These are phyloP conservation scores for Talaromyces amestolkiae DNA, from an alignment of 2,329 filamentous ascomycete species.

Conservation along the genomic window DNA sequence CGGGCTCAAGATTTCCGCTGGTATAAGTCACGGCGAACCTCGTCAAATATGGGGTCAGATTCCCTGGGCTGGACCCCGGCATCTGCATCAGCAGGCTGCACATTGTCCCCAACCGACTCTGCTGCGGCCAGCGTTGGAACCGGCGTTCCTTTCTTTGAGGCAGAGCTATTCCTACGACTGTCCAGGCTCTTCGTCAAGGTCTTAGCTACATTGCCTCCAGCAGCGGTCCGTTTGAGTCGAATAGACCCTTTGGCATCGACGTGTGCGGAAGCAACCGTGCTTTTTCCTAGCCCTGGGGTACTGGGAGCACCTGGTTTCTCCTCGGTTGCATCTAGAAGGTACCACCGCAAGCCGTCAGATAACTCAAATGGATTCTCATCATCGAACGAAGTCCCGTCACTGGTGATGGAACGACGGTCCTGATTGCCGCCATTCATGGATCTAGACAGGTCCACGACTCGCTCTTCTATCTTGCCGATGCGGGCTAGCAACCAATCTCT, in stretches of 20 bases:
- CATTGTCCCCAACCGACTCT: slow-evolving; percentile 37
- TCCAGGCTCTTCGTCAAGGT: slow-evolving; percentile 85
- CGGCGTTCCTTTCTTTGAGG: slow-evolving; percentile 67
- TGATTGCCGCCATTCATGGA: slow-evolving; percentile 59
- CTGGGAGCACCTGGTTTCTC: slow-evolving; percentile 88
- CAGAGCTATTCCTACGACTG: slow-evolving; percentile 83
- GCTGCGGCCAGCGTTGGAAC: slow-evolving; percentile 31
- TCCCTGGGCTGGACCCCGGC: slow-evolving; percentile 36
- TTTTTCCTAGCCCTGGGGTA: slow-evolving; percentile 89
- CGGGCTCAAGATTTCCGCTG: slow-evolving; percentile 39
- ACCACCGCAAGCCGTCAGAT: slow-evolving; percentile 93
- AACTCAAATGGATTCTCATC: slow-evolving; percentile 97
- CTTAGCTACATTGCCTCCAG: slow-evolving; percentile 71
- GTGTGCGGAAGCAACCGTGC: slow-evolving; percentile 81
- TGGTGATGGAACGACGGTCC: slow-evolving; percentile 51
- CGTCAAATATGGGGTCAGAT: slow-evolving; percentile 43
- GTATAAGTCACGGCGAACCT: slow-evolving; percentile 50
- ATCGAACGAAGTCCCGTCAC: slow-evolving; percentile 61
- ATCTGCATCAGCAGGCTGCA: slow-evolving; percentile 37
- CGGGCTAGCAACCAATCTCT: slow-evolving; percentile 96
- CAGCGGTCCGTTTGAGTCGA: slow-evolving; percentile 51
- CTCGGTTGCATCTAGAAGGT: slow-evolving; percentile 87
- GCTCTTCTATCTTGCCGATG: slow-evolving; percentile 86
- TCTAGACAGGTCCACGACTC: slow-evolving; percentile 87
- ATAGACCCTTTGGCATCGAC: slow-evolving; percentile 78